These are phyloP conservation scores for Penicillium sp. DNA, from an alignment of 2,329 filamentous ascomycete genomes.

Conservation along the genomic window DNA sequence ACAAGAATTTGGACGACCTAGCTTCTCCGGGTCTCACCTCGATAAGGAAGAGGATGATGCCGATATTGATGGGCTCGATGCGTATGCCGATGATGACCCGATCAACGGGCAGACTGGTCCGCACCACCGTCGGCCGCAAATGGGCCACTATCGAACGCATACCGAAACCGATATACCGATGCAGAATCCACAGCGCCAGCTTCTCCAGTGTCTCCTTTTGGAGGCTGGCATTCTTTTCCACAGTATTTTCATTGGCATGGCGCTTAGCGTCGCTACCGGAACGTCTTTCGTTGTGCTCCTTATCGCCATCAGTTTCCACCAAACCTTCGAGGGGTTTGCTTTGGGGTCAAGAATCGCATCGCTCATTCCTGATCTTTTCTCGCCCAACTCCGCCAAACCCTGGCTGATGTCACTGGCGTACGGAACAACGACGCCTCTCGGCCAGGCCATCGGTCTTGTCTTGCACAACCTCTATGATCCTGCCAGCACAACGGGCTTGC, in stretches of 20 bases:
- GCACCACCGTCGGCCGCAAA: slow-evolving; percentile 12
- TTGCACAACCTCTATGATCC: slow-evolving; percentile 78
- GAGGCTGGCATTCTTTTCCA: slow-evolving; percentile 83
- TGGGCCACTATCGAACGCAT: slow-evolving; percentile 20
- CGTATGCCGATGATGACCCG: slow-evolving; percentile 25
- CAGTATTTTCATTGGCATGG: slow-evolving; percentile 82
- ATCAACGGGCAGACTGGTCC: slow-evolving; percentile 12
- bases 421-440: slow-evolving; percentile 69
- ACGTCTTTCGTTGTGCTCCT: slow-evolving; percentile 75
- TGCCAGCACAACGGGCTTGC: slow-evolving; percentile 65
- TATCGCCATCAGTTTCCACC: slow-evolving; percentile 75
- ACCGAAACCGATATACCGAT: slow-evolving; percentile 31
- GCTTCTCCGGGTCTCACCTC: slow-evolving; percentile 21
- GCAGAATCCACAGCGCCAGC: slow-evolving; percentile 59
- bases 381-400: slow-evolving; percentile 65
- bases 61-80: slow-evolving; percentile 53
- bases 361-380: slow-evolving; percentile 61
- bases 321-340: slow-evolving; percentile 83
- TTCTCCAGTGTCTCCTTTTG: slow-evolving; percentile 72
- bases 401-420: slow-evolving; percentile 64
- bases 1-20: slow-evolving; percentile 16
- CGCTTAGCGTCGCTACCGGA: slow-evolving; percentile 72
- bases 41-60: slow-evolving; percentile 50
- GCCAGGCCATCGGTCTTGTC: slow-evolving; percentile 73
- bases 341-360: slow-evolving; percentile 79